Evolutionary conservation across 108 stramenopile species (phyloP), one percentile per base, ranked within the genome.

Genomic region (Skeletonema menzelii): DNA sequence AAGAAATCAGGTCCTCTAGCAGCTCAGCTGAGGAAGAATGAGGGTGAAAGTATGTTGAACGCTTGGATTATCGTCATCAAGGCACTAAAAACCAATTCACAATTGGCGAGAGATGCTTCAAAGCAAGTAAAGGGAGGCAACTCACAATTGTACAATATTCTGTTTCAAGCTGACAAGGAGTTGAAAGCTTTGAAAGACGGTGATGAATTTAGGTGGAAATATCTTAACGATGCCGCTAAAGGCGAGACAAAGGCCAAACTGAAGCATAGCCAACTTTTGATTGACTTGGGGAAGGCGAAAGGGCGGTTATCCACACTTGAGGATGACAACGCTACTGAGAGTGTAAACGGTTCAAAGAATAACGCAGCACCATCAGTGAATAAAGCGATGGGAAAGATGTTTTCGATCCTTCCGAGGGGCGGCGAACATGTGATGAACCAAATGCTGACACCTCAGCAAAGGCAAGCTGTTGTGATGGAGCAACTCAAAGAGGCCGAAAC

Each of bases 391-490:
- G 86, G 84, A 4, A 84, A 85, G 49, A 85, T 89, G 78, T 76
- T 89, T 27, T 70, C 77, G 12, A 80, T 80, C 11, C 60, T 87
- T 22, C 85, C 87, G 20, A 65, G 86, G 44, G 84, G 86, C 0
- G 93, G 88, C 22, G 89, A 88, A 27, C 77, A 89, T 30, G 89
- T 88, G 4, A 87, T 93, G 85, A 68, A 73, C 26, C 88, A 90
- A 37, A 86, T 91, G 26, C 72, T 94, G 2, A 85, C 75, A 22
- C 82, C 86, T 26, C 74, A 84, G 40, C 84, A 89, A 27, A 55
- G 84, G 30, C 59, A 64, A 19, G 85, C 82, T 1, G 75, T 91
- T 19, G 78, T 82, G 22, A 77, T 84, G 26, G 72, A 73, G 26
- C 72, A 65, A 38, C 56, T 87, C 4, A 76, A 85, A 19, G 88